Evolutionary conservation across 768 basidiomycete species (phyloP), one percentile per base, ranked within the genome.

Genomic region (Rhizopogon vinicolor): DNA sequence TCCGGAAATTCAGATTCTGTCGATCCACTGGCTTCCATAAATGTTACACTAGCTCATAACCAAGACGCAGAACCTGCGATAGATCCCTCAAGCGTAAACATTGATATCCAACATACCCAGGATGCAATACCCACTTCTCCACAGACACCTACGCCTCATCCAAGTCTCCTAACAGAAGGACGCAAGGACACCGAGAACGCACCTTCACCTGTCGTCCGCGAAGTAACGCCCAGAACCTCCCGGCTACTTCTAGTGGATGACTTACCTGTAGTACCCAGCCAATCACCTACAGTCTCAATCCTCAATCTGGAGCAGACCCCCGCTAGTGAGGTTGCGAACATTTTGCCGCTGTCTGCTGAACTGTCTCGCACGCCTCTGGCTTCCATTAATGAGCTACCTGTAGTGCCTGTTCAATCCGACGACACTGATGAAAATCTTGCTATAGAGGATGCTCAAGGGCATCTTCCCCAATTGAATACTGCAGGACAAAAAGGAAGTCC

Each of bases 231-330:
- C 10, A 28, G 48, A 0, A 49, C 14, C 22, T 22, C 35, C 18
- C 33, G 7, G 8, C 33, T 16, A 19, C 48, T 49, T 49, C 13
- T 22, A 13, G n/a, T n/a, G 7, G 40, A 41, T n/a, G 48, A 49
- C 22, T 16, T 22, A 22, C 33, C 19, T 14, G 14, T 14, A 13
- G 35, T 9, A 9, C 19, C 19, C 22, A 35, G 40, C n/a, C 18
- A 40, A 16, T 65, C 64, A 0, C 66, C 64, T 1, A 58, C 57
- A 2, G 58, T 64, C 22, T 67, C 66, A 41, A 40, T 53, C 35
- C 52, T 62, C 7, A 62, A 65, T n/a, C 49, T 64, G 0, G 28
- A 4, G 8, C 59, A 60, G 13, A 55, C 53, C 16, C n/a, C 33
- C n/a, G 16, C 35, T 37, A 19, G 48, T 8, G 48, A 37, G 19